Conservation (phyloP, 371 early-diverging fungal genomes). For the Circinella minor region DNA sequence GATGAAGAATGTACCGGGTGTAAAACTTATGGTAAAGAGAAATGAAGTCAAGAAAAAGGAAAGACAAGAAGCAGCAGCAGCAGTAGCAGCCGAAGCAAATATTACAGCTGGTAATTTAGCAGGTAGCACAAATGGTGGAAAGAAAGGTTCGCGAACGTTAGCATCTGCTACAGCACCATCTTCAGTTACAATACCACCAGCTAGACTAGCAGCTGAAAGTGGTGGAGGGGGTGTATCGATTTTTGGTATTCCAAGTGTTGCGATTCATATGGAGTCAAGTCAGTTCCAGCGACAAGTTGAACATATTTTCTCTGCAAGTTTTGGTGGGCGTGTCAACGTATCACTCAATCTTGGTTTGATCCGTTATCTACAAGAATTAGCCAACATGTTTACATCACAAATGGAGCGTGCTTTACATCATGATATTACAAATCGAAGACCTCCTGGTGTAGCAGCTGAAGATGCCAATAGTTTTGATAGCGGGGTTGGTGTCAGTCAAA, state of each 20-base stretch:
- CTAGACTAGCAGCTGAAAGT: slow-evolving; percentile 12
- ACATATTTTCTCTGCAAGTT: slow-evolving; percentile 62
- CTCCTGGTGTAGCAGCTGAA: slow-evolving; percentile 1
- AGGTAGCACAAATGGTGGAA: not conserved
- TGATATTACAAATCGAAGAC: slow-evolving; percentile 4
- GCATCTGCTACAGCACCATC: slow-evolving; percentile 2
- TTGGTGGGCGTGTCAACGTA: slow-evolving; percentile 73
- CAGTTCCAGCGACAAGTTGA: slow-evolving; percentile 42
- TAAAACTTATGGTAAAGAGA: slow-evolving; percentile 32
- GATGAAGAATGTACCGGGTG: slow-evolving; percentile 50
- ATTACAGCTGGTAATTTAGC: too few relatives aligned
- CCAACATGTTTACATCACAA: slow-evolving; percentile 47
- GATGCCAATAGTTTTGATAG: slow-evolving; percentile 20
- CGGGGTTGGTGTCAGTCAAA: slow-evolving; percentile 8
- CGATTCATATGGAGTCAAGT: slow-evolving; percentile 50
- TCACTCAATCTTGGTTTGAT: slow-evolving; percentile 79
- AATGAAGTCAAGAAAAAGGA: slow-evolving; percentile 12
- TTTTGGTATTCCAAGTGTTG: slow-evolving; percentile 61
- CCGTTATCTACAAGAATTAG: slow-evolving; percentile 67
- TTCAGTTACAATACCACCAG: not conserved
- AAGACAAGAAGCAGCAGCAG: not conserved
- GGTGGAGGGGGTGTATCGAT: slow-evolving; percentile 59
- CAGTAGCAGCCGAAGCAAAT: not conserved
- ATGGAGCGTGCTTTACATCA: slow-evolving; percentile 36
- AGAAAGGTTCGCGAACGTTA: not conserved